Conservation (phyloP, 176 grass and related monocot species). For the Aegilops speltoides region DNA sequence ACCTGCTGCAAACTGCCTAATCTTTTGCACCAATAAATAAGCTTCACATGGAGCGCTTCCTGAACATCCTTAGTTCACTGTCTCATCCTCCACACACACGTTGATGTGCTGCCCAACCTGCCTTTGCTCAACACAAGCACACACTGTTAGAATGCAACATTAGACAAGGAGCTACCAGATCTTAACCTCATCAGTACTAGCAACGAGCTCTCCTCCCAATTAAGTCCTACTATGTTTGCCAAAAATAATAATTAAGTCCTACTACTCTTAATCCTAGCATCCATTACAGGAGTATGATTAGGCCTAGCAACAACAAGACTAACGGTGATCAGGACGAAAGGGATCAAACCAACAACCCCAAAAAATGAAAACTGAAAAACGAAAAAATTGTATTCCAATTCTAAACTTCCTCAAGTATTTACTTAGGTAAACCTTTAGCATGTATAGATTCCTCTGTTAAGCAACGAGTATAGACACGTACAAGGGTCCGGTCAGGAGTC, state of each 20-base stretch:
- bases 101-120: slow-evolving; percentile 59
- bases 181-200: too few relatives aligned
- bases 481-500: too few relatives aligned
- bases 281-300: too few relatives aligned
- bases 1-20: slow-evolving; percentile 79
- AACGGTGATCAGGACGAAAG: too few relatives aligned
- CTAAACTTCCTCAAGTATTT: neutral
- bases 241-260: too few relatives aligned
- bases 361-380: neutral
- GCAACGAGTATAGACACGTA: too few relatives aligned
- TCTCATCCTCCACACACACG: slow-evolving; percentile 94
- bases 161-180: too few relatives aligned
- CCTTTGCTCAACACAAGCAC: slow-evolving; percentile 2
- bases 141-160: neutral
- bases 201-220: too few relatives aligned
- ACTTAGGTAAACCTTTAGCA: neutral
- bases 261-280: too few relatives aligned
- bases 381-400: neutral
- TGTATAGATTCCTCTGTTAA: neutral
- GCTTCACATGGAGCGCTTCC: slow-evolving; percentile 66
- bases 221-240: too few relatives aligned
- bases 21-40: slow-evolving; percentile 48
- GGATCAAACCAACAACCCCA: too few relatives aligned
- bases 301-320: too few relatives aligned
- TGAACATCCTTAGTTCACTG: slow-evolving; percentile 81